Conservation (phyloP, 345 rosid genomes). For the Laguncularia racemosa region DNA sequence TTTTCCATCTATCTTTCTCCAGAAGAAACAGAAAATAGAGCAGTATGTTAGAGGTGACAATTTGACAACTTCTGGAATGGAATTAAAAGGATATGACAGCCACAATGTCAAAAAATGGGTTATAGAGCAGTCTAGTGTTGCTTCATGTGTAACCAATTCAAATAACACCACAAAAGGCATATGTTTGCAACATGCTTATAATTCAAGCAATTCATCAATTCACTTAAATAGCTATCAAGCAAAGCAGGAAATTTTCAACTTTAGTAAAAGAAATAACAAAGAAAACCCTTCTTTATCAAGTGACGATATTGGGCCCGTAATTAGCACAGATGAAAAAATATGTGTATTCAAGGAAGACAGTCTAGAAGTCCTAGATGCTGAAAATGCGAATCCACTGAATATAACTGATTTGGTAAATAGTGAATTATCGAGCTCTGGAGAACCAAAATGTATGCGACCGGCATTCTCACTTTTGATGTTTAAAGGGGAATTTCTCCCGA, state of each 20-base stretch:
- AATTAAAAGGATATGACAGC: constrained; percentile 13
- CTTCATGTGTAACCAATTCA: constrained; percentile 8
- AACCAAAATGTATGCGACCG: constrained; percentile 4
- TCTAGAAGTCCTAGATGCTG: constrained; percentile 2
- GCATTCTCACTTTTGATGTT: constrained; percentile 3
- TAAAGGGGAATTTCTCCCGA: constrained; percentile 9
- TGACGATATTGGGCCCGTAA: constrained; percentile 5
- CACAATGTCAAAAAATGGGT: constrained; percentile 15
- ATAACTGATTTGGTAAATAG: constrained; percentile 4
- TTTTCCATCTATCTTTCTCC: constrained; percentile 9
- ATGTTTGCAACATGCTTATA: constrained; percentile 2
- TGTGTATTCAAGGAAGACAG: constrained; percentile 10
- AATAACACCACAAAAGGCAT: background rate
- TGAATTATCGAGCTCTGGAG: constrained; percentile 4
- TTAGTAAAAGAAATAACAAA: constrained; percentile 1
- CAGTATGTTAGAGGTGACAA: constrained; percentile 8
- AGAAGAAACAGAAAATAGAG: constrained; percentile 34
- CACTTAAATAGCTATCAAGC: constrained; percentile 1
- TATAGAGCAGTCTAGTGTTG: background rate
- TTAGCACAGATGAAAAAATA: constrained; percentile 2
- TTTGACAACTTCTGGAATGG: constrained; percentile 10
- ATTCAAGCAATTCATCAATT: constrained; percentile 10
- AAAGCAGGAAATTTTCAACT: constrained; percentile 5
- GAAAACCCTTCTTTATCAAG: constrained; percentile 1
- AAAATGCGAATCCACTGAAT: constrained; percentile 10